These are phyloP conservation scores for Boletus sp. DNA, from an alignment of 768 basidiomycete species.

Conservation along the genomic window DNA sequence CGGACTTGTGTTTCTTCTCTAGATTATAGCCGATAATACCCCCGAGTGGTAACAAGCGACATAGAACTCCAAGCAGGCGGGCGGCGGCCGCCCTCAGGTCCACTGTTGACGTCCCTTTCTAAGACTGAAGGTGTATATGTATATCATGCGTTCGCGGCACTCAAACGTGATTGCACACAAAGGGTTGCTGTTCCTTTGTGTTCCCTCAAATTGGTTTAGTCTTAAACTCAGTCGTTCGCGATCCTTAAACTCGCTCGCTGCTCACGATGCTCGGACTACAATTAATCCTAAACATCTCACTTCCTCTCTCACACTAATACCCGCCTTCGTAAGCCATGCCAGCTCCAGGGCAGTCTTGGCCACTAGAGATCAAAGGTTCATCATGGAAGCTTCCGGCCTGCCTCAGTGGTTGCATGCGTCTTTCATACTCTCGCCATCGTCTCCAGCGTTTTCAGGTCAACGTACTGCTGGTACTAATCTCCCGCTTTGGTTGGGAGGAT, in stretches of 20 bases:
- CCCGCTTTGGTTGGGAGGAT: conserved; percentile 18
- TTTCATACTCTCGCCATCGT: conserved; percentile 13
- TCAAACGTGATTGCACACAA: too few relatives aligned
- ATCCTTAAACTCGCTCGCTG: not conserved
- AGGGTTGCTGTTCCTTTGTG: not conserved
- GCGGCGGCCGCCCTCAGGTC: too few relatives aligned
- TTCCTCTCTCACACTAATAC: not conserved
- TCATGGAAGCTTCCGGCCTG: not conserved
- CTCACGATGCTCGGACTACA: not conserved
- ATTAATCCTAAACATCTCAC: not conserved
- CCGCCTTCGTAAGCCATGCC: conserved; percentile 8
- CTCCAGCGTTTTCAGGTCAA: conserved; percentile 13
- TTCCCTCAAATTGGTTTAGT: not conserved
- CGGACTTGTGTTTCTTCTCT: too few relatives aligned
- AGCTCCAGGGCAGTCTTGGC: conserved; percentile 15
- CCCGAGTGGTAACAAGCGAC: too few relatives aligned
- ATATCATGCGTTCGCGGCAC: too few relatives aligned
- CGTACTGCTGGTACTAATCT: conserved; percentile 13
- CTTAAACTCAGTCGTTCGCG: not conserved
- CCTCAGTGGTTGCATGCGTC: conserved; percentile 2
- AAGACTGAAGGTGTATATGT: not conserved
- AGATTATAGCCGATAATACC: too few relatives aligned
- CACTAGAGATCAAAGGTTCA: conserved; percentile 13
- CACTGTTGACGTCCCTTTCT: not conserved
- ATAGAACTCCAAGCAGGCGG: too few relatives aligned